phyloP scores from a whole-genome alignment of 2,329 filamentous ascomycete species.

The Fusarium pininemorale region DNA sequence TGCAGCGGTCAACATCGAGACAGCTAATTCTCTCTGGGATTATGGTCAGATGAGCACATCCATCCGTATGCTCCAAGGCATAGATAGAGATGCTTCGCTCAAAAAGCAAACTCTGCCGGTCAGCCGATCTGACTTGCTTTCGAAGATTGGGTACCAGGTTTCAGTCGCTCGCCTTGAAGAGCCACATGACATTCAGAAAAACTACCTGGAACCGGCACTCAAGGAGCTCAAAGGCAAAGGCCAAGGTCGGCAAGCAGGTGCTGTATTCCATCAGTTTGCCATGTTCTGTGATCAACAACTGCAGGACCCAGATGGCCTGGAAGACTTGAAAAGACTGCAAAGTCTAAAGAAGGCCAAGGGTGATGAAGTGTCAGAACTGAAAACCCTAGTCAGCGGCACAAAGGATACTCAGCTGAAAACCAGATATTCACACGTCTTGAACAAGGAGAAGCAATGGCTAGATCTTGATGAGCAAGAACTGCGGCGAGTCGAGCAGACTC shows the following conservation, averaged over 20 bases:
- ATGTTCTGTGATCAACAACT: conserved; percentile 95
- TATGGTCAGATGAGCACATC: conserved; percentile 90
- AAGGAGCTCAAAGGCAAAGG: conserved; percentile 77
- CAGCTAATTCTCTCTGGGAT: conserved; percentile 92
- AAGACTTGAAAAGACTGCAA: conserved; percentile 84
- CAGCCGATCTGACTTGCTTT: conserved; percentile 80
- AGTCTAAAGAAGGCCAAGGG: conserved; percentile 82
- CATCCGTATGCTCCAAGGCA: conserved; percentile 84
- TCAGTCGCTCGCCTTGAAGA: conserved; percentile 92
- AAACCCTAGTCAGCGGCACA: conserved; percentile 63
- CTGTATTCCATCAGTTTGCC: conserved; percentile 95
- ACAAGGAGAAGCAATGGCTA: conserved; percentile 86
- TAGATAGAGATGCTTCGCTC: conserved; percentile 68
- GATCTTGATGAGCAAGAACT: conserved; percentile 91
- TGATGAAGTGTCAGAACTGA: conserved; percentile 80
- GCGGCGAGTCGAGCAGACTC: conserved; percentile 76
- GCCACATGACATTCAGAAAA: conserved; percentile 86
- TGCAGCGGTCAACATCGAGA: conserved; percentile 80
- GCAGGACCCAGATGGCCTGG: conserved; percentile 82
- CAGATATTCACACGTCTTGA: conserved; percentile 67
- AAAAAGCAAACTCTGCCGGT: conserved; percentile 76
- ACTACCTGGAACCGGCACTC: conserved; percentile 86
- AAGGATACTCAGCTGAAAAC: conserved; percentile 63
- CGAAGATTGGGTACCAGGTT: conserved; percentile 87
- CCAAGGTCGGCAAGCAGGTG: conserved; percentile 78